These are phyloP conservation scores for Phellopilus nigrolimitatus DNA, from an alignment of 1,284 basidiomycete species.

Conservation along the genomic window DNA sequence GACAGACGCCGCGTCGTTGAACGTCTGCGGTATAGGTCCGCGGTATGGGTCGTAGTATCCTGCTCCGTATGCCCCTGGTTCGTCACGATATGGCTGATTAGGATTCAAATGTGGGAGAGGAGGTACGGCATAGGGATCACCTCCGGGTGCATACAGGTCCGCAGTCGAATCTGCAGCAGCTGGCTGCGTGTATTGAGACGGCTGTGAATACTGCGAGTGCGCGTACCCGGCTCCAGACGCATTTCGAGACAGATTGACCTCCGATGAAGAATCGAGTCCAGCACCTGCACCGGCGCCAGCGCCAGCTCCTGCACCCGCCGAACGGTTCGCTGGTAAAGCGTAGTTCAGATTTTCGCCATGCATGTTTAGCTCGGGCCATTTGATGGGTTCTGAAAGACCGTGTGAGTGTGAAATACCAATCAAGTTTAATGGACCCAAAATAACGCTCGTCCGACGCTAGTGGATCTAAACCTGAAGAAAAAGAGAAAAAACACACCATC, in stretches of 20 bases:
- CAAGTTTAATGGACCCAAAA: too few relatives aligned
- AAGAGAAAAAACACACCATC: conserved; percentile 51
- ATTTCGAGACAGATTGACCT: conserved; percentile 47
- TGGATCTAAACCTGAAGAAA: conserved; percentile 1
- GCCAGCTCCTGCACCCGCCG: conserved; percentile 30
- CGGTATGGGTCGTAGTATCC: conserved; percentile 74
- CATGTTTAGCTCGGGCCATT: conserved; percentile 79
- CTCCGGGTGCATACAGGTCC: conserved; percentile 35
- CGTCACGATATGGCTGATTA: conserved; percentile 65
- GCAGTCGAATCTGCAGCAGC: conserved; percentile 48
- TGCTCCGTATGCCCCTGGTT: conserved; percentile 41
- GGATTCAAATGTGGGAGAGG: conserved; percentile 81
- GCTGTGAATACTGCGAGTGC: conserved; percentile 26
- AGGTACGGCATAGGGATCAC: conserved; percentile 75
- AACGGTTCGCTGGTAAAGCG: conserved; percentile 55
- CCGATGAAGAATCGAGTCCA: conserved; percentile 51
- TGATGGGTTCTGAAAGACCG: conserved; percentile 56
- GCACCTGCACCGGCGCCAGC: conserved; percentile 58
- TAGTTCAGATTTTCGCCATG: conserved; percentile 47
- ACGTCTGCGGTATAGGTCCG: conserved; percentile 62
- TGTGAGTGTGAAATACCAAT: conserved; percentile 8
- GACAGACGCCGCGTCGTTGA: conserved; percentile 40
- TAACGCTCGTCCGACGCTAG: too few relatives aligned
- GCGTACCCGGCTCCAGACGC: conserved; percentile 35
- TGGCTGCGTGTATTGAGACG: conserved; percentile 25